phyloP scores from a whole-genome alignment of 306 rosid genomes.

The barrel medic (Medicago truncatula) region DNA sequence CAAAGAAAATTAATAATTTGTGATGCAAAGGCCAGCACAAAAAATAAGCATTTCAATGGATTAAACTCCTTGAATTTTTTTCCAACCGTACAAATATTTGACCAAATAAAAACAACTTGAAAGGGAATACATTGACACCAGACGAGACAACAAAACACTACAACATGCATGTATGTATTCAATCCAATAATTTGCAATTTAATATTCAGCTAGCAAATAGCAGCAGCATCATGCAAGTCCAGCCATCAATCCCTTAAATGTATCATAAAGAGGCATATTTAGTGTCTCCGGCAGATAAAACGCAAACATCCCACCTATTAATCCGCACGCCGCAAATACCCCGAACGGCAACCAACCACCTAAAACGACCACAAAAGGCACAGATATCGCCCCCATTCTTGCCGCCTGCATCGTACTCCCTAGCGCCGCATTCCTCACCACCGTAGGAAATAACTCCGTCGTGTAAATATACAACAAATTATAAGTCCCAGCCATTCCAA shows the following conservation, averaged over 20 bases:
- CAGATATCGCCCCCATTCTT: slow-evolving; percentile 84
- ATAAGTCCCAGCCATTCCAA: slow-evolving; percentile 90
- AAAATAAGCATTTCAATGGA: too few relatives aligned
- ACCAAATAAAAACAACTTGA: too few relatives aligned
- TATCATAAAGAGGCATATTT: slow-evolving; percentile 77
- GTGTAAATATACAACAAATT: slow-evolving; percentile 76
- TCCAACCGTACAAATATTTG: too few relatives aligned
- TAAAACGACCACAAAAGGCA: slow-evolving; percentile 84
- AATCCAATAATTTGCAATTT: too few relatives aligned
- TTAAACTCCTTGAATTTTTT: too few relatives aligned
- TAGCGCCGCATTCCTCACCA: slow-evolving; percentile 78
- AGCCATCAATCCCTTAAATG: slow-evolving; percentile 64
- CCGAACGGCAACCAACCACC: slow-evolving; percentile 71
- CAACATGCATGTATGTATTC: too few relatives aligned
- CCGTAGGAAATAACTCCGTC: slow-evolving; percentile 83
- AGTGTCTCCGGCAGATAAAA: slow-evolving; percentile 83
- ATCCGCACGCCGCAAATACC: slow-evolving; percentile 69
- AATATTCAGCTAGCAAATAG: not conserved
- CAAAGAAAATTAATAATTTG: too few relatives aligned
- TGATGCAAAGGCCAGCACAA: too few relatives aligned
- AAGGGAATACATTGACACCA: too few relatives aligned
- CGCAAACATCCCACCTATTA: slow-evolving; percentile 63
- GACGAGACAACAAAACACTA: too few relatives aligned
- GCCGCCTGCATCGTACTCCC: slow-evolving; percentile 78
- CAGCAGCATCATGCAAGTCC: slow-evolving; percentile 21